Evolutionary conservation across 495 filamentous ascomycete species (phyloP).

Genomic region (Cairneyella variabilis): DNA sequence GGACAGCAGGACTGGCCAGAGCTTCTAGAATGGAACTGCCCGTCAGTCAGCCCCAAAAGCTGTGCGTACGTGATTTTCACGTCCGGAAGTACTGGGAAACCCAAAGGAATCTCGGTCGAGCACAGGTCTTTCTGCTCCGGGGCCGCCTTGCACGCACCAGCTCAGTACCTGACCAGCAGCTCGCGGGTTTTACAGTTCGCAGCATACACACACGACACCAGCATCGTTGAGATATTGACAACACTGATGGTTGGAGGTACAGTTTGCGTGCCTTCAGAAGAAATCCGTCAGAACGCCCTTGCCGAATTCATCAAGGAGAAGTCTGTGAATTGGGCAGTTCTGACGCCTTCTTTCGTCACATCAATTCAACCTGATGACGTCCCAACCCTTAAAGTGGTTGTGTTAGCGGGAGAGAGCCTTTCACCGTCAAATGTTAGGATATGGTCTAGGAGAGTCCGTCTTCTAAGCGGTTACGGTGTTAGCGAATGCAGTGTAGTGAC

Average conservation of each 20-base stretch:
- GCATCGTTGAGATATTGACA: constrained; percentile 61
- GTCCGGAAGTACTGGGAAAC: constrained; percentile 56
- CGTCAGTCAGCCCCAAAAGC: not conserved
- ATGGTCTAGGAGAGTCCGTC: constrained; percentile 8
- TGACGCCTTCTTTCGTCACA: constrained; percentile 45
- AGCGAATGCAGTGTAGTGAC: constrained; percentile 30
- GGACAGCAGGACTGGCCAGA: not conserved
- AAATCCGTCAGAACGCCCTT: not conserved
- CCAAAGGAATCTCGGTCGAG: constrained; percentile 43
- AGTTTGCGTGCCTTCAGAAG: constrained; percentile 40
- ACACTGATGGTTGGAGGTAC: constrained; percentile 53
- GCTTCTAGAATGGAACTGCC: not conserved
- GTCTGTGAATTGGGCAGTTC: constrained; percentile 29
- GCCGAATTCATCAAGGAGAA: constrained; percentile 13
- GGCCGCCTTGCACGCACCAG: constrained; percentile 42
- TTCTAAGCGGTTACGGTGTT: constrained; percentile 57
- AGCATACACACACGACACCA: constrained; percentile 65
- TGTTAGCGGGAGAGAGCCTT: constrained; percentile 53
- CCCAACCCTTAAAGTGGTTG: constrained; percentile 40
- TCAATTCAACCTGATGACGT: constrained; percentile 40
- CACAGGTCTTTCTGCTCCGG: constrained; percentile 36
- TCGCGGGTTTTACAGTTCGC: constrained; percentile 64
- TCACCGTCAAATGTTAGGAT: not conserved
- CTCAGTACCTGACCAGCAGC: constrained; percentile 41
- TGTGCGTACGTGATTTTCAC: constrained; percentile 55